These are phyloP conservation scores for Blastocystis sp. DNA, from an alignment of 352 stramenopile species.

Conservation along the genomic window DNA sequence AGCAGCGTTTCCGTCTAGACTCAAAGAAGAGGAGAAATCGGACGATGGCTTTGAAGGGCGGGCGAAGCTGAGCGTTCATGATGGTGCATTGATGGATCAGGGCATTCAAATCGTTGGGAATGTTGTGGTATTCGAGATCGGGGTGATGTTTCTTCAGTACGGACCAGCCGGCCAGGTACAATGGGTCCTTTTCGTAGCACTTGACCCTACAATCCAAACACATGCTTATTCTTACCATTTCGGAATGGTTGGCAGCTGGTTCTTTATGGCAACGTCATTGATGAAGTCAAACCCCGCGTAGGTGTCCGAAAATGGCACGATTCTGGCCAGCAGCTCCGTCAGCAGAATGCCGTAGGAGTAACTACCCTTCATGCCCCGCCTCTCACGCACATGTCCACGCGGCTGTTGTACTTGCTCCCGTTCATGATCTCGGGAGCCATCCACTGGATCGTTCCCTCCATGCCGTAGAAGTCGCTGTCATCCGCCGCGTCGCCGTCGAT, in stretches of 20 bases:
- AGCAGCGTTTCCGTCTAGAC: background rate
- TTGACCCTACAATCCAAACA: background rate
- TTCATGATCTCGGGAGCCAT: conserved; percentile 79
- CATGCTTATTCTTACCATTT: conserved; percentile 10
- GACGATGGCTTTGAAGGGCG: background rate
- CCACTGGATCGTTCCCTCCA: conserved; percentile 75
- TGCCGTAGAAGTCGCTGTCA: background rate
- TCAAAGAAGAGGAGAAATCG: background rate
- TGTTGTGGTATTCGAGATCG: background rate
- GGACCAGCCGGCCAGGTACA: background rate
- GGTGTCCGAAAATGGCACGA: conserved; percentile 71
- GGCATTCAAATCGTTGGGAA: background rate
- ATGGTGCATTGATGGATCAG: background rate
- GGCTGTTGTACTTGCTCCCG: conserved; percentile 69
- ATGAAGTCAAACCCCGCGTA: conserved; percentile 71
- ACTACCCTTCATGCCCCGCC: background rate
- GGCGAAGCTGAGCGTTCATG: background rate
- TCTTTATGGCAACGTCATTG: conserved; percentile 67
- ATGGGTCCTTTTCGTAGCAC: background rate
- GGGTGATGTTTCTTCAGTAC: background rate
- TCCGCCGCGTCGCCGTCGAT: background rate
- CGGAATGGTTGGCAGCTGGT: conserved; percentile 67
- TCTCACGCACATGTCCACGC: conserved; percentile 69
- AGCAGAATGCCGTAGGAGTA: conserved; percentile 72
- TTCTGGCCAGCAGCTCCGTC: conserved; percentile 71